Base-by-base conservation (phyloP, 306 rosid genomes). In the Vicia villosa region DNA sequence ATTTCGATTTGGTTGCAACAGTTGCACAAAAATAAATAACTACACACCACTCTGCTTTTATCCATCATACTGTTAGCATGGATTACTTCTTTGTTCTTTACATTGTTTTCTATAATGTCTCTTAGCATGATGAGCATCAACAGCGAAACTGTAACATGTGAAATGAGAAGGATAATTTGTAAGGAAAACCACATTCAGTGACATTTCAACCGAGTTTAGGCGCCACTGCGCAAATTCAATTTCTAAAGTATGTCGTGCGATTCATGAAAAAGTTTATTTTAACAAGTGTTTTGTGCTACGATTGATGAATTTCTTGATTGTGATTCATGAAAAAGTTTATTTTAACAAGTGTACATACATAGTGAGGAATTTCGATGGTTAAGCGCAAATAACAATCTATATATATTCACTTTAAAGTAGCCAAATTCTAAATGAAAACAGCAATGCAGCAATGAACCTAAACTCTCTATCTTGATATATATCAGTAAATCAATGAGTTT, bases 1-100 rank as follows among this genome's bases (percentile, higher is more conserved):
- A 45, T 67, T 70, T 74, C 61, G 36, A 66, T 60, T 60, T 51
- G 64, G 66, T 38, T 43, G 83, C 45, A 70, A 43, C 45, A 74
- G 30, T n/a, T 52, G 59, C 59, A 52, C 59, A 52, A 12, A 80
- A 78, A 79, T 79, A 75, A 83, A 68, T 68, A 28, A 75, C 73
- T 64, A 57, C 60, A 47, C 66, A 59, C n/a, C 45, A 49, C 68
- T 70, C 14, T 55, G 76, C 45, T 64, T 55, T 41, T 36, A 24
- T 60, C 40, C 58, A 56, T 68, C 59, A 34, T 28, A 49, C 52
- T 38, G 12, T 21, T 10, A 34, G 38, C 52, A 40, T 59, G 82
- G 69, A 54, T 61, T 69, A 26, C 55, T 60, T n/a, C 49, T 66
- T 58, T 65, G n/a, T 57, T 51, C 43, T 22, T 62, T 24, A 66